Evolutionary conservation across 2,329 filamentous ascomycete species (phyloP), one percentile per base, ranked within the genome.

Genomic region (Pseudogymnoascus sp.): DNA sequence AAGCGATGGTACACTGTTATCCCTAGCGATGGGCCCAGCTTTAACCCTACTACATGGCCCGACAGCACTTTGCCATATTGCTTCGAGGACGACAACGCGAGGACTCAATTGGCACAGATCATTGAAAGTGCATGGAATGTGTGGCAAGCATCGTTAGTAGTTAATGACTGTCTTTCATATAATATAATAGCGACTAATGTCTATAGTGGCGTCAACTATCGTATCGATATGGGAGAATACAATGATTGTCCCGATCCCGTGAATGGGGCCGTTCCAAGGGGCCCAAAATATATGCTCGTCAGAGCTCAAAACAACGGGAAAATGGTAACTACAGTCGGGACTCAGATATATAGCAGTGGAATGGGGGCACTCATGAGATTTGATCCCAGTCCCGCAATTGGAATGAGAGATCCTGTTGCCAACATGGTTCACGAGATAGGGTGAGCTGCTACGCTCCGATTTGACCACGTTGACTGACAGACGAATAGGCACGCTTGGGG

Each of bases 361-460:
- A 16, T 30, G 28, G 47, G 47, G 1, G 1, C 28, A 12, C n/a
- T 54, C 33, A 33, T 54, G 47, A 18, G 16, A 33, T 54, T 54
- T 35, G 47, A 54, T 54, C 47, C 47, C 4, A 54, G 47, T 14
- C 47, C 47, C 16, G 16, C n/a, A 6, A 18, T 54, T 18, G 47
- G 9, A 33, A 54, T 54, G 47, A n/a, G 47, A 54, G 38, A 60
- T 60, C 38, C 59, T 22, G 22, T 47, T n/a, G 22, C 59, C 11
- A 60, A 60, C 25, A 60, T 60, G 59, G 41, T 36, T 11, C 59
- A 60, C 39, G 59, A 60, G 16, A 20, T 60, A 54, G 59, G 59
- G 59, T 54, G 22, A 33, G 41, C 30, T 22, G 6, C 7, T n/a
- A 30, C 4, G 12, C 18, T 30, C 20, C 35, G 6, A 16, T 35